phyloP scores from a whole-genome alignment of 805 yeast genomes.

The Metschnikowia matae region DNA sequence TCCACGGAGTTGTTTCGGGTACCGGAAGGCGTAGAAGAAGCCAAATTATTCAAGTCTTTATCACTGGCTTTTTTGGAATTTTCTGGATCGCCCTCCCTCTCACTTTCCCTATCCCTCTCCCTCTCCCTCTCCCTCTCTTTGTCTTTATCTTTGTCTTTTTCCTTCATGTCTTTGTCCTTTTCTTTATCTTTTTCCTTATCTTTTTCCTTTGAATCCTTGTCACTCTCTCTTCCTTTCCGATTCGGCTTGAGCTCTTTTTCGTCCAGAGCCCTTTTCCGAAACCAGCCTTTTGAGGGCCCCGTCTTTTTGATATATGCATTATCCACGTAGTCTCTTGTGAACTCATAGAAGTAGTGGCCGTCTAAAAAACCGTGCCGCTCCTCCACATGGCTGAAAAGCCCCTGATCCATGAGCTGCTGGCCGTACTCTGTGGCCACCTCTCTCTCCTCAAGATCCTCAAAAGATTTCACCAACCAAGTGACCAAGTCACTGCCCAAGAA shows the following conservation, averaged over 20 bases:
- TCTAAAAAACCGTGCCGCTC: constrained; percentile 79
- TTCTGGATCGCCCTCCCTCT: neutral
- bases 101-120: neutral
- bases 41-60: neutral
- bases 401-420: constrained; percentile 66
- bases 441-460: constrained; percentile 72
- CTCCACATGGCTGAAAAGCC: constrained; percentile 77
- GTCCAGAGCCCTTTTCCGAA: constrained; percentile 16
- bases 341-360: constrained; percentile 86
- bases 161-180: neutral
- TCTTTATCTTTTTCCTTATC: neutral
- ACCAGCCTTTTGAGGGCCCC: constrained; percentile 25
- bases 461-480: constrained; percentile 75
- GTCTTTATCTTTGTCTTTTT: neutral
- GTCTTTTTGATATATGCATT: constrained; percentile 22
- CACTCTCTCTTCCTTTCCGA: neutral
- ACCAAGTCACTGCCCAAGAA: constrained; percentile 85
- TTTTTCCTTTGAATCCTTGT: neutral
- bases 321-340: constrained; percentile 52
- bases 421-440: constrained; percentile 85
- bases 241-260: constrained; percentile 1
- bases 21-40: neutral
- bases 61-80: neutral
- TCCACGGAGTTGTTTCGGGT: constrained; percentile 5
- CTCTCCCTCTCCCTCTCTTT: neutral